Evolutionary conservation across 306 rosid species (phyloP).

Genomic region (Cicer pinnatifidum): DNA sequence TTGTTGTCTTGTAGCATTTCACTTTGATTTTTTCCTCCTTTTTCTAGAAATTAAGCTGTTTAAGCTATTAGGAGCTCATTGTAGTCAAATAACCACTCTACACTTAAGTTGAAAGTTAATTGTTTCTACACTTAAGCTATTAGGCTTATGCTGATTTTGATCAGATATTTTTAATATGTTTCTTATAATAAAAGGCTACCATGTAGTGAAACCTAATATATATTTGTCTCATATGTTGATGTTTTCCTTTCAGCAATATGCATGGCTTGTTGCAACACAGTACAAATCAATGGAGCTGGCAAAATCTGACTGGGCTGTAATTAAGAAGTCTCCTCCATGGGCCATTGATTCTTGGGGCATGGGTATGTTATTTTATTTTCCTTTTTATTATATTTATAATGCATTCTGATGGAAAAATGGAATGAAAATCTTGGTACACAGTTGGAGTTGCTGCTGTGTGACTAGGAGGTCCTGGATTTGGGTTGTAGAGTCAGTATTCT

Average conservation of each 20-base stretch:
- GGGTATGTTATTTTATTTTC: slow-evolving; percentile 66
- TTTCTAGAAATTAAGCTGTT: slow-evolving; percentile 25
- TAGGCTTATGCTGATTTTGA: slow-evolving; percentile 27
- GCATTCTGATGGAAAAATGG: slow-evolving; percentile 26
- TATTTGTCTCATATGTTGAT: slow-evolving; percentile 44
- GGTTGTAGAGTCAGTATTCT: background rate
- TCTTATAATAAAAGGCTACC: slow-evolving; percentile 31
- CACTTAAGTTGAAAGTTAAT: slow-evolving; percentile 15
- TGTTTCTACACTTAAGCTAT: too few species aligned
- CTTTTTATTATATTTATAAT: slow-evolving; percentile 26
- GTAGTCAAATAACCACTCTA: slow-evolving; percentile 34
- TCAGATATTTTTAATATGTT: slow-evolving; percentile 10
- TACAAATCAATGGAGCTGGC: slow-evolving; percentile 87
- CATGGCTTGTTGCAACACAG: slow-evolving; percentile 96
- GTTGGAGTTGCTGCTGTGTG: background rate
- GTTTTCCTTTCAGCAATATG: slow-evolving; percentile 75
- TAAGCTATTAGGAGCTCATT: slow-evolving; percentile 13
- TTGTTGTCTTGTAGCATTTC: slow-evolving; percentile 32
- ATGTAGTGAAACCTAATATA: slow-evolving; percentile 30
- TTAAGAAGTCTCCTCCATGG: slow-evolving; percentile 95
- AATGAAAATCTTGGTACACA: background rate
- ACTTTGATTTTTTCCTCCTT: background rate
- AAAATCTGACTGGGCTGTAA: slow-evolving; percentile 89
- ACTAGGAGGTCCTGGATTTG: background rate
- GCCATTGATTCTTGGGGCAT: slow-evolving; percentile 98